phyloP scores from a whole-genome alignment of 2,329 filamentous ascomycete species.

The Metarhizium robertsii region DNA sequence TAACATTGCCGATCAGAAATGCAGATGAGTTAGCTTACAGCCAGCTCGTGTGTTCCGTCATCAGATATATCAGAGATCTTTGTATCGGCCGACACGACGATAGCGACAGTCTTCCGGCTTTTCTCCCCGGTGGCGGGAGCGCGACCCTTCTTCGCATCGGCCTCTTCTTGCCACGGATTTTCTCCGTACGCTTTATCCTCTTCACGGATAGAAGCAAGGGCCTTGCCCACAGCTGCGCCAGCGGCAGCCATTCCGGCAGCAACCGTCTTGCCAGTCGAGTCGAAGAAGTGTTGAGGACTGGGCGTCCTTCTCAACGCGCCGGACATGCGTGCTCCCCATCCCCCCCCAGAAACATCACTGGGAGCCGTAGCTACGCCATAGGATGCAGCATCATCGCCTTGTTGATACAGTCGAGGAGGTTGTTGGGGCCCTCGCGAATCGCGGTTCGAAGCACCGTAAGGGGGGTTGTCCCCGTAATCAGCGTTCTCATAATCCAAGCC shows the following conservation, averaged over 20 bases:
- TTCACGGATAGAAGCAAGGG: constrained; percentile 73
- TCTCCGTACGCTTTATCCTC: constrained; percentile 78
- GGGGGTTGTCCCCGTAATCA: constrained; percentile 44
- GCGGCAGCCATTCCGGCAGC: constrained; percentile 75
- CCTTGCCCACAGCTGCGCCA: constrained; percentile 72
- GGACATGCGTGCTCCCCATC: constrained; percentile 69
- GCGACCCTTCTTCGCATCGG: constrained; percentile 53
- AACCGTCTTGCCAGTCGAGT: constrained; percentile 72
- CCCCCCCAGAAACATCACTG: constrained; percentile 29
- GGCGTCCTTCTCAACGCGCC: constrained; percentile 73
- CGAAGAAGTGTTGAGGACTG: constrained; percentile 81
- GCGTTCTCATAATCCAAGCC: constrained; percentile 37
- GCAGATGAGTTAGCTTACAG: constrained; percentile 47
- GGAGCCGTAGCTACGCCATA: constrained; percentile 26
- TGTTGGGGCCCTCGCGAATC: constrained; percentile 21
- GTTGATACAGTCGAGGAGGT: constrained; percentile 21
- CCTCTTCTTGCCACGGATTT: constrained; percentile 87
- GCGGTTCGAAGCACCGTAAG: constrained; percentile 34
- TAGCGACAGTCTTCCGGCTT: constrained; percentile 69
- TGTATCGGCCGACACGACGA: constrained; percentile 77
- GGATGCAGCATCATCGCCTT: constrained; percentile 25
- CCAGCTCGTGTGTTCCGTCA: constrained; percentile 62
- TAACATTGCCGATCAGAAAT: background rate
- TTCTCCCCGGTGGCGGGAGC: constrained; percentile 28
- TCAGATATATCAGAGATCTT: constrained; percentile 49